A percentile compares a stretch with the other conserved stretches of the same genome.
phyloP scores from a whole-genome alignment of 345 rosid species.

The Crucihimalaya himalaica region DNA sequence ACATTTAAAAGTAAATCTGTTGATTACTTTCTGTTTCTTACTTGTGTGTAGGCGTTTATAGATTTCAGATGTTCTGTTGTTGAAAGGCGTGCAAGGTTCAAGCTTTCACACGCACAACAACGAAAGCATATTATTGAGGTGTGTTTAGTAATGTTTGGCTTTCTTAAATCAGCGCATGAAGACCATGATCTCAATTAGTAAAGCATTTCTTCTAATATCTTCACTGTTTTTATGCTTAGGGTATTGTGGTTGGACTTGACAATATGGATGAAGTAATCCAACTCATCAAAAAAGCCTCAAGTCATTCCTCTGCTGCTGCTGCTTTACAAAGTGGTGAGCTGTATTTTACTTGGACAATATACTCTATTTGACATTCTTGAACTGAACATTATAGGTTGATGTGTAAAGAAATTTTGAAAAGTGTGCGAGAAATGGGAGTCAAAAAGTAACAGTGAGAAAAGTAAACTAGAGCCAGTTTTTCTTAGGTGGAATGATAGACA shows the following conservation, averaged over 20 bases:
- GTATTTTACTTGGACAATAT: conserved; percentile 5
- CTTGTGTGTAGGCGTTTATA: conserved; percentile 64
- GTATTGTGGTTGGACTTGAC: conserved; percentile 82
- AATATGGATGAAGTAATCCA: conserved; percentile 72
- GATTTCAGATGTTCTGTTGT: conserved; percentile 93
- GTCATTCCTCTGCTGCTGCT: conserved; percentile 69
- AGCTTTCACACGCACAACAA: conserved; percentile 79
- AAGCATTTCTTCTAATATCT: conserved; percentile 22
- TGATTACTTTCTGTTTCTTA: conserved; percentile 12
- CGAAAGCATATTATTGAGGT: conserved; percentile 95
- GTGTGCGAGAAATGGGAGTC: not conserved
- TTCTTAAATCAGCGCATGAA: conserved; percentile 20
- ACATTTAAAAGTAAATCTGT: not conserved
- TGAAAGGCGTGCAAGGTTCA: conserved; percentile 84
- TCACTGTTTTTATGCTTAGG: conserved; percentile 49
- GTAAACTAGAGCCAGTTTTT: not conserved
- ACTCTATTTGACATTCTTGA: not conserved
- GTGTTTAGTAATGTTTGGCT: conserved; percentile 20
- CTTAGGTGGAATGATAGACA: conserved; percentile 4
- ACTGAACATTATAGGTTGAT: not conserved
- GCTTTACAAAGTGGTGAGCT: conserved; percentile 60
- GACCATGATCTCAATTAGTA: conserved; percentile 14
- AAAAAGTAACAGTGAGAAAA: not conserved
- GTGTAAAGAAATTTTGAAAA: not conserved
- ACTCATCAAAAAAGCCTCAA: conserved; percentile 62